These are phyloP conservation scores for Schizochytrium sp. DNA, from an alignment of 108 stramenopile species.

Conservation along the genomic window DNA sequence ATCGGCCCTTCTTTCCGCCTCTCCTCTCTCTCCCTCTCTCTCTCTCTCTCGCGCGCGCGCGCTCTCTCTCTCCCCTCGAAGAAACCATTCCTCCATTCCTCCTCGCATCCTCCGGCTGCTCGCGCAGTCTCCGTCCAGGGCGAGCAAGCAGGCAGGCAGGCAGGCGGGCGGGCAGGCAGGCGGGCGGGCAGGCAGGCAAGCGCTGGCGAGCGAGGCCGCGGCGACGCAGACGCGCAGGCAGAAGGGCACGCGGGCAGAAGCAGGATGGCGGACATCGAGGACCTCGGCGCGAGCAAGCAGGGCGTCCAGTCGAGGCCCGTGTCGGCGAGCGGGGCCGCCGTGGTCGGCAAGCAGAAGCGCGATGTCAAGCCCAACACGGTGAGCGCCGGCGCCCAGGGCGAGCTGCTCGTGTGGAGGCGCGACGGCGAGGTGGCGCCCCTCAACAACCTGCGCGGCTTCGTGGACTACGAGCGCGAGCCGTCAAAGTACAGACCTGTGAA, in stretches of 20 bases:
- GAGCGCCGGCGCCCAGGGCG: neutral
- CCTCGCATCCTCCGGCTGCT: neutral
- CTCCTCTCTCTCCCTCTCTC: too few species aligned
- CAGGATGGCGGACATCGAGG: neutral
- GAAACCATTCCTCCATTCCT: neutral
- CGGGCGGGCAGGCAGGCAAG: neutral
- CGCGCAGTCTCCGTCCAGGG: neutral
- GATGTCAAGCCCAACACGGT: neutral
- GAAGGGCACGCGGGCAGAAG: neutral
- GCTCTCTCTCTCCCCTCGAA: neutral
- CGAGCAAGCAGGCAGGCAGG: neutral
- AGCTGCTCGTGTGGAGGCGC: neutral
- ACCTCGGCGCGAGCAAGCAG: neutral
- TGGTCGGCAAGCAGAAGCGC: neutral
- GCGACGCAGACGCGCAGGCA: neutral
- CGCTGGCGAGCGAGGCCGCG: too few species aligned
- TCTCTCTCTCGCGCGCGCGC: too few species aligned
- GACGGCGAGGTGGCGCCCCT: neutral
- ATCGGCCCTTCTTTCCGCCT: neutral
- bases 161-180: neutral
- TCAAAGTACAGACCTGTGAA: slow-evolving; percentile 86
- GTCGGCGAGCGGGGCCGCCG: neutral
- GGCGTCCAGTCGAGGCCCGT: neutral
- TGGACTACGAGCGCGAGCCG: slow-evolving; percentile 85
- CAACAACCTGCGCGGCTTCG: slow-evolving; percentile 10